Percentiles rank a stretch among this genome's conserved stretches.
These are phyloP conservation scores for Suillus sp. DNA, from an alignment of 768 basidiomycete species.

Conservation along the genomic window DNA sequence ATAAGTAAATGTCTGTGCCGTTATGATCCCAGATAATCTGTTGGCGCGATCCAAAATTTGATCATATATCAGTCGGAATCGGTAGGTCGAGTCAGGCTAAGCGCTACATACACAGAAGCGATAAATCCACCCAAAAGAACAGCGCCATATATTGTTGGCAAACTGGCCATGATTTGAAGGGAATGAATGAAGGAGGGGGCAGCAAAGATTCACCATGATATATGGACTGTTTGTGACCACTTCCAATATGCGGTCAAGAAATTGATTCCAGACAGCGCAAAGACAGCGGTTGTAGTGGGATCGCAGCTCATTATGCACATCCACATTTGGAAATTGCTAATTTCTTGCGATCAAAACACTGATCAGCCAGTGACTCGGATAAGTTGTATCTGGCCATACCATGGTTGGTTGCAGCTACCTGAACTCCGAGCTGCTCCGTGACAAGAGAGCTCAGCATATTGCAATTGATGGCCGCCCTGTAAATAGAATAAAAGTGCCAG, in stretches of 20 bases:
- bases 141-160: slow-evolving; percentile 28
- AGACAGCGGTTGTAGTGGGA: neutral
- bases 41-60: neutral
- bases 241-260: neutral
- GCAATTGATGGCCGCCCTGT: neutral
- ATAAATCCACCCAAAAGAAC: slow-evolving; percentile 34
- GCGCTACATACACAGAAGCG: slow-evolving; percentile 27
- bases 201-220: neutral
- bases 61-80: neutral
- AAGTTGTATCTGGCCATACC: neutral
- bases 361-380: neutral
- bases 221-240: neutral
- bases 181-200: neutral
- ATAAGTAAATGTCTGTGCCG: slow-evolving; percentile 31
- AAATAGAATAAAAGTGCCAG: neutral
- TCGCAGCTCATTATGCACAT: neutral
- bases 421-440: neutral
- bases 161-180: slow-evolving; percentile 9
- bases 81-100: neutral
- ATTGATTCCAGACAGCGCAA: neutral
- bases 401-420: neutral
- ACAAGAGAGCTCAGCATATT: neutral
- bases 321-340: neutral
- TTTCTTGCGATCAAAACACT: neutral
- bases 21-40: slow-evolving; percentile 32